Base-by-base conservation (phyloP, 2,329 filamentous ascomycete species). In the Pezicula radicicola region DNA sequence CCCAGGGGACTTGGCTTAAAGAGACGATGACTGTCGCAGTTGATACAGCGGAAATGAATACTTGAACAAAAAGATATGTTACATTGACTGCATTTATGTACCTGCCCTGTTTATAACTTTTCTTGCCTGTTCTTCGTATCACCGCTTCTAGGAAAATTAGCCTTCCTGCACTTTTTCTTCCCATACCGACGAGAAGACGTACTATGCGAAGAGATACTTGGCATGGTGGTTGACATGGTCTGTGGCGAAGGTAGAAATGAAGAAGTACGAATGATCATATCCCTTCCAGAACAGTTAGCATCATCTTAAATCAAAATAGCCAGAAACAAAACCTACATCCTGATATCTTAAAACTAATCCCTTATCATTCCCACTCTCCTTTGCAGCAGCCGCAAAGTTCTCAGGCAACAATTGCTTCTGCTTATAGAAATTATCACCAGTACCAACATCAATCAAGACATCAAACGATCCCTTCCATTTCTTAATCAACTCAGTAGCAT, bases 181-280 rank as follows among this genome's bases (percentile, higher is more conserved):
- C 25, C 35, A 46, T 25, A 41, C 27, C 37, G 48, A 42, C 35
- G 42, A 44, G 46, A 47, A 13, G 37, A 72, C 72, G 59, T 74
- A 77, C 74, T 83, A 83, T 66, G 73, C 75, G 63, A 82, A 75
- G 51, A 97, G 74, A 68, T 91, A 86, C 77, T 94, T 96, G 60
- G 92, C 93, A 54, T 91, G 91, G 73, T 95, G 91, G 64, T 90
- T 86, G 60, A 97, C 81, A 72, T 99, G 94, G 63, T 97, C 92
- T 65, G 89, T 87, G 41, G 87, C 83, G 69, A 99, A 99, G 15
- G 84, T 85, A 35, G 92, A 87, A 77, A 99, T 95, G 72, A 96
- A 97, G 73, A 85, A 99, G 75, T 99, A 99, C 56, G 91, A 96
- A 74, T 99, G 94, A 70, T 99, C 94, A 68, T 99, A 97, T 56